A percentile compares a stretch with the other conserved stretches of the same genome.
phyloP scores from a whole-genome alignment of 1,284 basidiomycete species.

The Apiotrichum laibachii region DNA sequence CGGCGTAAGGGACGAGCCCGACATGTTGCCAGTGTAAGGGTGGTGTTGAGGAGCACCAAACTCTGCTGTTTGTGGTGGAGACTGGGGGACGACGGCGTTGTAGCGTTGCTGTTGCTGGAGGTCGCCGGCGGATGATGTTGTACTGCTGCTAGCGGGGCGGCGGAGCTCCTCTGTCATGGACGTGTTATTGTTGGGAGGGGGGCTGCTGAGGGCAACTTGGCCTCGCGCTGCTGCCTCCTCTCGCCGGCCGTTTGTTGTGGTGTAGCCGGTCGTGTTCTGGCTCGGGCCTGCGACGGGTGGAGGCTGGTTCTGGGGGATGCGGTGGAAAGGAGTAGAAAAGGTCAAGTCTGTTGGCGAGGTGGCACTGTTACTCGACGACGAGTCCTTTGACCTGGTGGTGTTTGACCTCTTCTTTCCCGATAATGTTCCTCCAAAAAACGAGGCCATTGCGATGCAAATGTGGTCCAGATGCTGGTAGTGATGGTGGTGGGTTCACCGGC shows the following conservation, averaged over 20 bases:
- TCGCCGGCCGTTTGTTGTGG: conserved; percentile 9
- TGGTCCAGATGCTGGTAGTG: no score
- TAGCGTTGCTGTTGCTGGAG: background rate
- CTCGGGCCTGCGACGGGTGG: background rate
- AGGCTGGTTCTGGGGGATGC: conserved; percentile 7
- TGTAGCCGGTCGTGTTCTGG: conserved; percentile 3
- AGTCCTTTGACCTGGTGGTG: background rate
- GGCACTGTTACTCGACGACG: conserved; percentile 14
- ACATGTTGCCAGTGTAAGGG: conserved; percentile 22
- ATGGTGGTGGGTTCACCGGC: background rate
- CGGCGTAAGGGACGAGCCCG: conserved; percentile 6
- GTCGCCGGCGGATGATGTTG: background rate
- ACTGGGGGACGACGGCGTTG: background rate
- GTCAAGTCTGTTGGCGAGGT: conserved; percentile 11
- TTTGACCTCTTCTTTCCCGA: conserved; percentile 4
- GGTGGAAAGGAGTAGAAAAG: conserved; percentile 11
- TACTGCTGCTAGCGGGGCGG: background rate
- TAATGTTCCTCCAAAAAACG: conserved; percentile 2
- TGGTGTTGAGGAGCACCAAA: conserved; percentile 28
- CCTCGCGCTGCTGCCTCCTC: conserved; percentile 2
- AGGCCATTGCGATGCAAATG: conserved; percentile 2
- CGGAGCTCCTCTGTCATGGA: background rate
- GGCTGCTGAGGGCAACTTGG: background rate
- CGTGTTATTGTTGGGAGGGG: background rate
- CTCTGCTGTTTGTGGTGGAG: conserved; percentile 12